Conservation (phyloP, 805 yeast species). For the Metschnikowia amazonensis region DNA sequence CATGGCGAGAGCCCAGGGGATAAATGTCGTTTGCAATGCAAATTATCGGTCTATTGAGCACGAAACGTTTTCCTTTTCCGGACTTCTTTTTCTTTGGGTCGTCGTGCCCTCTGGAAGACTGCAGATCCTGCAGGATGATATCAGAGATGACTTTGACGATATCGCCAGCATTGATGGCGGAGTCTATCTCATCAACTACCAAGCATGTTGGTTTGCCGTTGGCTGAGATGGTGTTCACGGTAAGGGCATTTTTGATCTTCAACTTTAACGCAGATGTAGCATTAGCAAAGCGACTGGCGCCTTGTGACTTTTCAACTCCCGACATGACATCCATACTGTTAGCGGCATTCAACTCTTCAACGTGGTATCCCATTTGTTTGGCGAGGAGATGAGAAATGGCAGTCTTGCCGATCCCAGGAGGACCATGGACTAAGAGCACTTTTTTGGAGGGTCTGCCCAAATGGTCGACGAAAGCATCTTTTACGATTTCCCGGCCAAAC, state of each 20-base stretch:
- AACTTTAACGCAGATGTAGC: constrained; percentile 31
- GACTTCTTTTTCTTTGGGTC: constrained; percentile 18
- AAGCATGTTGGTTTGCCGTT: constrained; percentile 76
- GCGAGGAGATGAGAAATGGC: constrained; percentile 84
- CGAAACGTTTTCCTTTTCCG: constrained; percentile 36
- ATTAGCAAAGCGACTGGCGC: constrained; percentile 19
- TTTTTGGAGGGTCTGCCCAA: constrained; percentile 45
- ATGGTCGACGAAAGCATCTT: constrained; percentile 20
- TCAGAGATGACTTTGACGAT: constrained; percentile 52
- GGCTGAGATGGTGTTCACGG: constrained; percentile 54
- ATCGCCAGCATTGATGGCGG: constrained; percentile 34
- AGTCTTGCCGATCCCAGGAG: constrained; percentile 93
- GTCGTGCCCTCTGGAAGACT: constrained; percentile 3
- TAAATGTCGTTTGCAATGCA: constrained; percentile 89
- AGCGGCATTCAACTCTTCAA: constrained; percentile 80
- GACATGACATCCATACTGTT: constrained; percentile 38
- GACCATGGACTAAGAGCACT: constrained; percentile 78
- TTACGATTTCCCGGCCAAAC: constrained; percentile 22
- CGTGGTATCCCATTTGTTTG: constrained; percentile 72
- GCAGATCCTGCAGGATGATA: constrained; percentile 51
- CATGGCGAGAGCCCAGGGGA: constrained; percentile 22
- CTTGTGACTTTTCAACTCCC: constrained; percentile 17
- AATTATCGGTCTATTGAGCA: constrained; percentile 75
- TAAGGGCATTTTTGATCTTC: constrained; percentile 52
- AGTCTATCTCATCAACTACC: constrained; percentile 84